Percentiles rank a stretch among this genome's conserved stretches.
phyloP scores from a whole-genome alignment of 768 basidiomycete species.

The Ephemerocybe angulata region DNA sequence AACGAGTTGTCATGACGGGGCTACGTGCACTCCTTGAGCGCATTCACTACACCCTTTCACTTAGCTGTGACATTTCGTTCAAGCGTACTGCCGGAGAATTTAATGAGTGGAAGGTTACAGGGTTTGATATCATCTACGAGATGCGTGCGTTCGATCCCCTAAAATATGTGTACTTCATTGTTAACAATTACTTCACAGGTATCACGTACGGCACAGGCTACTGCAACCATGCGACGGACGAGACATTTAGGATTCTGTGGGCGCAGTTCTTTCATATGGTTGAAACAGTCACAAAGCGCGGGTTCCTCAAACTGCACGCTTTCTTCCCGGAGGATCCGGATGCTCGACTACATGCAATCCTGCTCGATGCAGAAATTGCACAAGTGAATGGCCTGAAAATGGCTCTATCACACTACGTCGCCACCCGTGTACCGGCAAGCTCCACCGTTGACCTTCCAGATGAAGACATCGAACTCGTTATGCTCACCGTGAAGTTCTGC shows the following conservation, averaged over 20 bases:
- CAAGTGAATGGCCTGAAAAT: not conserved
- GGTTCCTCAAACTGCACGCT: constrained; percentile 6
- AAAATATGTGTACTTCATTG: constrained; percentile 6
- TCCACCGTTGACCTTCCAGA: not conserved
- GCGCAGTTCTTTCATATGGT: constrained; percentile 11
- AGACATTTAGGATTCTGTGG: constrained; percentile 14
- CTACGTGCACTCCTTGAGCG: not conserved
- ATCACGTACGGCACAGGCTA: constrained; percentile 15
- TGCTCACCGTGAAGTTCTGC: constrained; percentile 3
- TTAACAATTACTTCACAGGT: constrained; percentile 9
- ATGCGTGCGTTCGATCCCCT: not conserved
- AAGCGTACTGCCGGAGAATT: constrained; percentile 16
- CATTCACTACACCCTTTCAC: not conserved
- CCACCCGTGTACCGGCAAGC: not conserved
- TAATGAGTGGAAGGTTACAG: constrained; percentile 22
- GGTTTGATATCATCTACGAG: constrained; percentile 7
- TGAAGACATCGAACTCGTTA: not conserved
- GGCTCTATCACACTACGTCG: not conserved
- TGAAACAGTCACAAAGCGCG: constrained; percentile 9
- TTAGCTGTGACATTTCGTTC: constrained; percentile 11
- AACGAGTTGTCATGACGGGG: not conserved
- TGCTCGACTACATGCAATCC: not conserved
- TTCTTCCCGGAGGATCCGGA: constrained; percentile 13
- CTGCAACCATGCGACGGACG: constrained; percentile 9
- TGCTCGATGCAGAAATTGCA: not conserved